Conservation (phyloP, 169 alveolate species). For the Eimeria maxima region DNA sequence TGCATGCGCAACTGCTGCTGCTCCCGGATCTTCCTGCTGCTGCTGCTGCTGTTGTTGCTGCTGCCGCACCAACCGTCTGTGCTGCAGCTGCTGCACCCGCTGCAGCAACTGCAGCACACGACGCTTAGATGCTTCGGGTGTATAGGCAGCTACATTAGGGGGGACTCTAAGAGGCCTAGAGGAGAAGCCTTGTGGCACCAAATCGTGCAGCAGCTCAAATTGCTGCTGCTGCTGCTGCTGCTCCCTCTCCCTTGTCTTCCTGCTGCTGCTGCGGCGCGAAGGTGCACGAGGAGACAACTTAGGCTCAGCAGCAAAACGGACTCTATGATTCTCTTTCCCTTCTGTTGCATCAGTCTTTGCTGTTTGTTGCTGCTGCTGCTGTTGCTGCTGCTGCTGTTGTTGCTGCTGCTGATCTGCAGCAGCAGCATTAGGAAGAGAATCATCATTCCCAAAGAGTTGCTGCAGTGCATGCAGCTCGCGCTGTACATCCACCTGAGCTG, state of each 20-base stretch:
- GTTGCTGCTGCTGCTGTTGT: conserved; percentile 17
- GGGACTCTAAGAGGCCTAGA: conserved; percentile 30
- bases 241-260: too few relatives aligned
- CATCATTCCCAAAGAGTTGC: conserved; percentile 32
- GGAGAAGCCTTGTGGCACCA: conserved; percentile 38
- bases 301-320: conserved; percentile 53
- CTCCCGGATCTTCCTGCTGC: conserved; percentile 36
- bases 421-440: neutral
- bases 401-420: neutral
- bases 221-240: conserved; percentile 64
- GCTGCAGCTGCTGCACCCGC: neutral
- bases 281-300: conserved; percentile 11
- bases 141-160: conserved; percentile 51
- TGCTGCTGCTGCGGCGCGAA: conserved; percentile 23
- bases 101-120: conserved; percentile 43
- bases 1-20: conserved; percentile 39
- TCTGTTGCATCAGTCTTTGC: neutral
- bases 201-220: conserved; percentile 37
- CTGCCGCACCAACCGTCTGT: conserved; percentile 22
- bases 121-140: conserved; percentile 34
- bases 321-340: conserved; percentile 17
- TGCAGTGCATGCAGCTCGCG: conserved; percentile 49
- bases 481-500: neutral
- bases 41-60: conserved; percentile 58
- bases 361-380: conserved; percentile 27